Percentiles rank a stretch among this genome's conserved stretches.
Conservation (phyloP, 176 grass and related monocot species). For the Oryza officinalis region DNA sequence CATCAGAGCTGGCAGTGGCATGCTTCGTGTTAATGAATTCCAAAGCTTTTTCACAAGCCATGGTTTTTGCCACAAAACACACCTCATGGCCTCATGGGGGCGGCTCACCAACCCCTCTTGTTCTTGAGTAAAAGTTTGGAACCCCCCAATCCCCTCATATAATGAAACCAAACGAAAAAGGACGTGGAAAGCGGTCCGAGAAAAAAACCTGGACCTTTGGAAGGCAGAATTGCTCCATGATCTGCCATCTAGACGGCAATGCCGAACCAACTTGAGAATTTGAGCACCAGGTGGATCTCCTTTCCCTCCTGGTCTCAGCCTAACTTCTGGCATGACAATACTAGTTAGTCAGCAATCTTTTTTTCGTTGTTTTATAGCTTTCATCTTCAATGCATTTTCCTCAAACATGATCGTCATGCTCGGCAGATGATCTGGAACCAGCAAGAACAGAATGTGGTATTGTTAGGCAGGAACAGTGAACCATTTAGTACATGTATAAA, state of each 20-base stretch:
- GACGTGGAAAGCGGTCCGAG: constrained; percentile 44
- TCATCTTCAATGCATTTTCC: constrained; percentile 17
- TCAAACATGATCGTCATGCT: not conserved
- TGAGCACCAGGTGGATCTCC: constrained; percentile 43
- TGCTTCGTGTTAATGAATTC: constrained; percentile 40
- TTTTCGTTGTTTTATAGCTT: constrained; percentile 10
- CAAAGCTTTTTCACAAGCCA: constrained; percentile 30
- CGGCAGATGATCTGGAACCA: constrained; percentile 24
- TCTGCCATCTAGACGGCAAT: constrained; percentile 45
- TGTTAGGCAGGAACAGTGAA: constrained; percentile 23
- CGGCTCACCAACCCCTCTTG: constrained; percentile 44
- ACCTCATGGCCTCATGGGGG: constrained; percentile 29
- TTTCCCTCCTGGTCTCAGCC: constrained; percentile 39
- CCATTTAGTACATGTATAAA: not conserved
- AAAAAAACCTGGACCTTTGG: constrained; percentile 57
- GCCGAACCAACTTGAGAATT: constrained; percentile 14
- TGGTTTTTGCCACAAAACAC: constrained; percentile 52
- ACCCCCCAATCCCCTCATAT: constrained; percentile 23
- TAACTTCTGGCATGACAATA: constrained; percentile 43
- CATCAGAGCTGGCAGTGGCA: constrained; percentile 45
- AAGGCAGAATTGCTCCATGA: constrained; percentile 59
- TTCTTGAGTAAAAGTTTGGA: constrained; percentile 33
- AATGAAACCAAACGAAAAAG: constrained; percentile 37
- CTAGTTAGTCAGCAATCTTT: constrained; percentile 24
- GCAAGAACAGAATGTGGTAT: constrained; percentile 16